phyloP scores from a whole-genome alignment of 495 filamentous ascomycete genomes.

The Penicillium samsonianum region DNA sequence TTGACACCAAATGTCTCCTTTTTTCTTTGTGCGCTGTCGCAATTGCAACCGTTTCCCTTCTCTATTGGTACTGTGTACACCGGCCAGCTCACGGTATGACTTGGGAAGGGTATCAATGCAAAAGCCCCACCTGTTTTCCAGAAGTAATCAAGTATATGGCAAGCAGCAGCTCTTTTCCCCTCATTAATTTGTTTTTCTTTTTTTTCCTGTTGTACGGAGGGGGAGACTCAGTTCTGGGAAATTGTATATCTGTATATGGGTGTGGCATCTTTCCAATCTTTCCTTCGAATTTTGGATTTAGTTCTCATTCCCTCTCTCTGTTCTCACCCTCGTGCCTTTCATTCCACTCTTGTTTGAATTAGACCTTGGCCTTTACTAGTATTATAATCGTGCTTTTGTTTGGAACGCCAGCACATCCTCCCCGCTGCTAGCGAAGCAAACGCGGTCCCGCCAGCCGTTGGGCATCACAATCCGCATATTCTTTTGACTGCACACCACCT shows the following conservation, averaged over 20 bases:
- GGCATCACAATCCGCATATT: conserved; percentile 38
- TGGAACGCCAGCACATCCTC: conserved; percentile 5
- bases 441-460: conserved; percentile 22
- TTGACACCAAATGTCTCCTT: conserved; percentile 2
- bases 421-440: conserved; percentile 4
- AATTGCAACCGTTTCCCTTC: conserved; percentile 25
- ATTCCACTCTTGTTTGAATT: neutral
- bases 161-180: neutral
- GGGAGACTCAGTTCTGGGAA: conserved; percentile 14
- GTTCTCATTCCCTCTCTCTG: conserved; percentile 8
- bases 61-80: conserved; percentile 17
- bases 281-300: conserved; percentile 16
- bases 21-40: conserved; percentile 24
- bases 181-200: conserved; percentile 19
- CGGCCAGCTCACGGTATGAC: conserved; percentile 23
- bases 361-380: neutral
- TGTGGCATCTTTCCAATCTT: conserved; percentile 20
- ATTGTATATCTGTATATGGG: conserved; percentile 21
- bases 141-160: conserved; percentile 23
- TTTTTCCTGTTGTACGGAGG: conserved; percentile 18
- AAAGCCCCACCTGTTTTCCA: conserved; percentile 28
- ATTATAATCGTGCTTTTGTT: conserved; percentile 1
- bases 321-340: neutral
- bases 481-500: conserved; percentile 13
- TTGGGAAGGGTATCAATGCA: conserved; percentile 16